These are phyloP conservation scores for Salvia sclarea DNA, from an alignment of 305 asterid genomes.

Conservation along the genomic window DNA sequence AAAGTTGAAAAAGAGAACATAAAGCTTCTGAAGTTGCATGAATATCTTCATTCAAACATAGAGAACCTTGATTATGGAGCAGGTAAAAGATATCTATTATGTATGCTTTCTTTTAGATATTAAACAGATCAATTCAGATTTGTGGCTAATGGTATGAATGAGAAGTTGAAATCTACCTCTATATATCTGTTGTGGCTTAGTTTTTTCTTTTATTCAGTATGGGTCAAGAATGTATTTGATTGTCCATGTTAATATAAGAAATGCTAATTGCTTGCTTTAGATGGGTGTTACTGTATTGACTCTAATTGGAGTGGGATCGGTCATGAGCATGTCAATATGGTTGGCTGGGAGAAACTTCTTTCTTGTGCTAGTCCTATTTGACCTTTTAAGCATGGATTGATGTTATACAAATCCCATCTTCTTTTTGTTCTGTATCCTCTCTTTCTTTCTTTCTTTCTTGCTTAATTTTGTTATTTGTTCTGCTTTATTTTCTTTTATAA, in stretches of 20 bases:
- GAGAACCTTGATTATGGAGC: constrained; percentile 97
- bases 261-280: neutral
- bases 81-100: constrained; percentile 49
- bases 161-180: neutral
- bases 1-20: constrained; percentile 76
- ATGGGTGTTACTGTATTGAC: neutral
- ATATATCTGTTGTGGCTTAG: neutral
- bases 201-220: neutral
- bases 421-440: neutral
- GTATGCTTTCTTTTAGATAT: neutral
- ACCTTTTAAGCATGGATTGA: no score
- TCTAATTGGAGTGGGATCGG: neutral
- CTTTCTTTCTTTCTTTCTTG: neutral
- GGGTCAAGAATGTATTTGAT: neutral
- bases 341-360: neutral
- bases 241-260: neutral
- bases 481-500: neutral
- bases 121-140: constrained; percentile 4
- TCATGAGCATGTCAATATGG: neutral
- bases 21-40: constrained; percentile 69
- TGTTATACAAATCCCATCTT: no score
- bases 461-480: neutral
- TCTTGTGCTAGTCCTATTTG: neutral
- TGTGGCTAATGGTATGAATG: constrained; percentile 11
- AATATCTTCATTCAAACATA: constrained; percentile 84